A percentile compares a stretch with the other conserved stretches of the same genome.
Evolutionary conservation across 2,329 filamentous ascomycete genomes (phyloP).

Genomic region (Tolypocladium pustulatum): DNA sequence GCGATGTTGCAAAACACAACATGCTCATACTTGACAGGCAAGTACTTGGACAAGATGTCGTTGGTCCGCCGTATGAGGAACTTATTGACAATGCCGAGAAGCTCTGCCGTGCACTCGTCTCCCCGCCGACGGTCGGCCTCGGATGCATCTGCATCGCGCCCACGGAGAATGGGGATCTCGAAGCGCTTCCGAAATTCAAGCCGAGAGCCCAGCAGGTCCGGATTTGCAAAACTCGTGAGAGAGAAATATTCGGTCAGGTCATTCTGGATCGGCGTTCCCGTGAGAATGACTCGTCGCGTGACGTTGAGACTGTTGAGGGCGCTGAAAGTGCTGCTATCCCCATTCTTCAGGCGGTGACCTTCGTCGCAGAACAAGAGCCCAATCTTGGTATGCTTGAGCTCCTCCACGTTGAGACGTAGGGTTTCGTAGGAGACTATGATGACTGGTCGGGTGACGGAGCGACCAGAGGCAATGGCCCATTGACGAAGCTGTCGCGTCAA

Average conservation of each 20-base stretch:
- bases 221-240: conserved; percentile 92
- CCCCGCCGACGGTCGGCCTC: conserved; percentile 75
- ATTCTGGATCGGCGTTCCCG: conserved; percentile 95
- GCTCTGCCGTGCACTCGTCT: conserved; percentile 70
- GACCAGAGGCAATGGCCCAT: conserved; percentile 88
- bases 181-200: conserved; percentile 89
- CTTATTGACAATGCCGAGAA: conserved; percentile 83
- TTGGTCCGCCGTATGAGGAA: conserved; percentile 98
- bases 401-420: conserved; percentile 78
- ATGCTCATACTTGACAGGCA: conserved; percentile 97
- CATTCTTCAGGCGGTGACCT: conserved; percentile 92
- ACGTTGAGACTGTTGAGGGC: conserved; percentile 88
- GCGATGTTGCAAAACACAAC: conserved; percentile 96
- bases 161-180: conserved; percentile 83
- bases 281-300: conserved; percentile 82
- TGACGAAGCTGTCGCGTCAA: conserved; percentile 82
- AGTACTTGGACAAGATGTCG: conserved; percentile 93
- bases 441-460: conserved; percentile 79
- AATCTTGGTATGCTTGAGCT: conserved; percentile 81
- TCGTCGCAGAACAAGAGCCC: conserved; percentile 92
- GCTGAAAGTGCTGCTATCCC: conserved; percentile 88
- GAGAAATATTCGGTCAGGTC: conserved; percentile 98
- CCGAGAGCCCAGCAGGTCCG: conserved; percentile 77
- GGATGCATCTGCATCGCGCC: conserved; percentile 80
- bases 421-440: conserved; percentile 98